Conservation (phyloP, 805 yeast genomes). For the Candida dendrica region DNA sequence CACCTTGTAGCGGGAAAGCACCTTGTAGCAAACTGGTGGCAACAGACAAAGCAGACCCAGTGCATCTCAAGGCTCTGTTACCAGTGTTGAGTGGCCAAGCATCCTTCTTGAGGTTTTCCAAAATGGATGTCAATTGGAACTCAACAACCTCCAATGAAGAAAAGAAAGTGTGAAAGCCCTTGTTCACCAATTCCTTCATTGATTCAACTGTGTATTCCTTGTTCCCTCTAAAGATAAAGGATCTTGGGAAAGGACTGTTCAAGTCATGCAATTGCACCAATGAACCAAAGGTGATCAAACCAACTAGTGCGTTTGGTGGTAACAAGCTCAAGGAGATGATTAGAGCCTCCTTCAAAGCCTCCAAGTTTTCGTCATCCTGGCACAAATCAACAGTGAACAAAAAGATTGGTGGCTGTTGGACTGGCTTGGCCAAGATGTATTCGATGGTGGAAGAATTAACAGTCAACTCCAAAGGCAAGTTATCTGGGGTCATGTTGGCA, state of each 20-base stretch:
- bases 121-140: slow-evolving; percentile 68
- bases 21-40: slow-evolving; percentile 79
- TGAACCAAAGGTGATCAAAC: slow-evolving; percentile 83
- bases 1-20: slow-evolving; percentile 78
- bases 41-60: slow-evolving; percentile 86
- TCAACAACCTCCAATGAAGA: slow-evolving; percentile 73
- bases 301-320: slow-evolving; percentile 87
- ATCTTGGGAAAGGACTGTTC: slow-evolving; percentile 59
- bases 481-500: slow-evolving; percentile 65
- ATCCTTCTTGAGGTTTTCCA: slow-evolving; percentile 72
- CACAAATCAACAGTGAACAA: slow-evolving; percentile 82
- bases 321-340: slow-evolving; percentile 69
- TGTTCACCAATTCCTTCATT: slow-evolving; percentile 51
- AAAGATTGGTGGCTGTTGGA: slow-evolving; percentile 78
- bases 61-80: slow-evolving; percentile 81
- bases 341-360: slow-evolving; percentile 75
- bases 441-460: slow-evolving; percentile 71
- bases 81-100: slow-evolving; percentile 87
- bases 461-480: slow-evolving; percentile 74
- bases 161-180: slow-evolving; percentile 47
- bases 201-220: slow-evolving; percentile 62
- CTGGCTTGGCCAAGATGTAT: slow-evolving; percentile 76
- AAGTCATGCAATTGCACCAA: slow-evolving; percentile 88
- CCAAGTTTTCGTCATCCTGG: slow-evolving; percentile 81
- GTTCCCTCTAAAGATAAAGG: slow-evolving; percentile 82